Conservation (phyloP, 352 stramenopile genomes). For the Pythium monospermum region DNA sequence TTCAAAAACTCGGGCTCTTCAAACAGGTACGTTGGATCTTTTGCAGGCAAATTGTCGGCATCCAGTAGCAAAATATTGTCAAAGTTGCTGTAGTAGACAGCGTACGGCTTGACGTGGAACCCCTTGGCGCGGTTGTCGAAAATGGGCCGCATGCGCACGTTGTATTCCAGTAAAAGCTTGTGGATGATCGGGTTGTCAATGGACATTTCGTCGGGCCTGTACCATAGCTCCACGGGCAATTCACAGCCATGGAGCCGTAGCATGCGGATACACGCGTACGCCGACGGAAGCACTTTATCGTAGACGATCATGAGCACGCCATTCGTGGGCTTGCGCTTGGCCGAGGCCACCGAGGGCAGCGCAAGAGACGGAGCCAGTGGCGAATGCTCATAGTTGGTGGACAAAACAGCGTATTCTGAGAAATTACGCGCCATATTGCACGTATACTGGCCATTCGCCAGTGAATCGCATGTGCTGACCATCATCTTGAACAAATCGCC, state of each 20-base stretch:
- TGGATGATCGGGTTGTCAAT: slow-evolving; percentile 79
- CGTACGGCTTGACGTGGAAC: slow-evolving; percentile 83
- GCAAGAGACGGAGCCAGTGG: slow-evolving; percentile 69
- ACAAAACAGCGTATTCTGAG: slow-evolving; percentile 76
- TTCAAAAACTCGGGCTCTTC: slow-evolving; percentile 66
- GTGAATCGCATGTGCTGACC: slow-evolving; percentile 67
- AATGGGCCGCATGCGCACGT: slow-evolving; percentile 76
- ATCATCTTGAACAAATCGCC: slow-evolving; percentile 79
- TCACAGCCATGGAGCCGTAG: slow-evolving; percentile 71
- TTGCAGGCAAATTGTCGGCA: slow-evolving; percentile 73
- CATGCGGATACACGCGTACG: slow-evolving; percentile 76
- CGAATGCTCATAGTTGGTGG: slow-evolving; percentile 58
- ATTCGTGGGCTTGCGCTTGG: slow-evolving; percentile 51
- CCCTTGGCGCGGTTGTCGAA: slow-evolving; percentile 67
- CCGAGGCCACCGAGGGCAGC: slow-evolving; percentile 33
- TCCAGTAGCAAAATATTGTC: slow-evolving; percentile 81
- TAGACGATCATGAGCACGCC: slow-evolving; percentile 85
- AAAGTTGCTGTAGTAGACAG: slow-evolving; percentile 84
- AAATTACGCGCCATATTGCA: slow-evolving; percentile 80
- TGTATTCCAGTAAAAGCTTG: slow-evolving; percentile 56
- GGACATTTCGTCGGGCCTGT: slow-evolving; percentile 80
- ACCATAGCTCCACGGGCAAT: slow-evolving; percentile 82
- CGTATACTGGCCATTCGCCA: slow-evolving; percentile 67
- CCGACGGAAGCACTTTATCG: slow-evolving; percentile 68
- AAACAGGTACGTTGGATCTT: slow-evolving; percentile 84